Evolutionary conservation across 208 protist genomes (phyloP).

Genomic region (Trypanosoma rangeli): DNA sequence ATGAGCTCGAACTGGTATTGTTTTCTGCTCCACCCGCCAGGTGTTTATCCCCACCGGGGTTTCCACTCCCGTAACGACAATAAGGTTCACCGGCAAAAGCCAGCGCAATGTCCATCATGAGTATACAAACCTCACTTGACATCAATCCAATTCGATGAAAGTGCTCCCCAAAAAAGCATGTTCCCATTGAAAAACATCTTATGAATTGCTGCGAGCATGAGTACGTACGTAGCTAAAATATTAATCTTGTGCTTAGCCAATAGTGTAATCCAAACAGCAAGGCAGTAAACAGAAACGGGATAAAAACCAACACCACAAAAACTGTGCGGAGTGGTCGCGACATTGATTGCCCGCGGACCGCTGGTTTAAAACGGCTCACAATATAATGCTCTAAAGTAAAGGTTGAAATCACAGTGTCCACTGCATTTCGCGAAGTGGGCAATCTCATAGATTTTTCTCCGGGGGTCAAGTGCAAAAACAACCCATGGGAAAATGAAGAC

Average conservation of each 20-base stretch:
- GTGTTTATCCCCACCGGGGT: neutral
- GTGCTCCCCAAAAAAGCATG: neutral
- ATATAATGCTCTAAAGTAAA: conserved; percentile 9
- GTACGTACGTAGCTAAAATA: neutral
- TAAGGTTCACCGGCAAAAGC: conserved; percentile 13
- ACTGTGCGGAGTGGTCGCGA: neutral
- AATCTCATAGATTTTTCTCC: no score
- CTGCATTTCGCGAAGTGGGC: neutral
- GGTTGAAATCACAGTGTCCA: neutral
- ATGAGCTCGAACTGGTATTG: neutral
- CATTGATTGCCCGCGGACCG: neutral
- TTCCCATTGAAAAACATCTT: neutral
- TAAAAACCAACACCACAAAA: conserved; percentile 5
- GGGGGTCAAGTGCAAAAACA: neutral
- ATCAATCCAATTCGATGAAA: conserved; percentile 24
- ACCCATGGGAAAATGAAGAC: neutral
- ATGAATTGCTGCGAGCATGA: neutral
- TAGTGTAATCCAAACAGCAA: conserved; percentile 47
- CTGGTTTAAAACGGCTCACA: conserved; percentile 1
- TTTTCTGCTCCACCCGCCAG: neutral
- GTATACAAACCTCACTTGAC: conserved; percentile 20
- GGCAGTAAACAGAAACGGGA: conserved; percentile 28
- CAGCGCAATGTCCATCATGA: conserved; percentile 32
- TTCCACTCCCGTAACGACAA: neutral
- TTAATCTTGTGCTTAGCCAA: conserved; percentile 25